phyloP scores from a whole-genome alignment of 2,329 filamentous ascomycete genomes.

The Pseudogymnoascus sp. region DNA sequence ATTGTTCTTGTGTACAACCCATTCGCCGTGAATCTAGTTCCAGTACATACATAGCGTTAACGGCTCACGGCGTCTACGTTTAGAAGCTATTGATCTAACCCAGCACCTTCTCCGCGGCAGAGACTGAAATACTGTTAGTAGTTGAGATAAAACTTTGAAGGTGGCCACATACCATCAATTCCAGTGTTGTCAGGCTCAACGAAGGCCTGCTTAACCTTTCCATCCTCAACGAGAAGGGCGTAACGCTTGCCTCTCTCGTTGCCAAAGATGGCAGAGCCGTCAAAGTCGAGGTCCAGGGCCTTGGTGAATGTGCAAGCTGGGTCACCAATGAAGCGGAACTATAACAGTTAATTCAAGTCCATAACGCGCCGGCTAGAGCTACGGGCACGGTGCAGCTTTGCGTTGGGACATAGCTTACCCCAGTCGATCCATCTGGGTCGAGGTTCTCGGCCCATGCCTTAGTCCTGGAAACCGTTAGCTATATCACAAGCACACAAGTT shows the following conservation, averaged over 20 bases:
- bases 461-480: conserved; percentile 48
- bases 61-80: background rate
- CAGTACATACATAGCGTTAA: background rate
- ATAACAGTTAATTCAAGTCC: conserved; percentile 11
- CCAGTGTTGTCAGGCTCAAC: conserved; percentile 88
- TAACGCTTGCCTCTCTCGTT: conserved; percentile 80
- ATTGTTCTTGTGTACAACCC: background rate
- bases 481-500: background rate
- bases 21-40: background rate
- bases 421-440: conserved; percentile 65
- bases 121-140: conserved; percentile 30
- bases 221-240: conserved; percentile 72
- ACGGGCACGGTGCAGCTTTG: background rate
- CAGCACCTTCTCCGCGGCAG: conserved; percentile 40
- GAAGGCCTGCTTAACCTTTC: conserved; percentile 72
- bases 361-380: background rate
- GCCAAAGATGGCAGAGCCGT: conserved; percentile 72
- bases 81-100: conserved; percentile 21
- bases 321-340: conserved; percentile 88
- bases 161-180: conserved; percentile 40
- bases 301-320: conserved; percentile 72
- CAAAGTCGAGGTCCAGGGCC: conserved; percentile 74
- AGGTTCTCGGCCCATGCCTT: conserved; percentile 78
- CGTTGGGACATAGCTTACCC: conserved; percentile 47
- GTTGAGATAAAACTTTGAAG: background rate